phyloP scores from a whole-genome alignment of 306 rosid genomes.

The Malus sylvestris region DNA sequence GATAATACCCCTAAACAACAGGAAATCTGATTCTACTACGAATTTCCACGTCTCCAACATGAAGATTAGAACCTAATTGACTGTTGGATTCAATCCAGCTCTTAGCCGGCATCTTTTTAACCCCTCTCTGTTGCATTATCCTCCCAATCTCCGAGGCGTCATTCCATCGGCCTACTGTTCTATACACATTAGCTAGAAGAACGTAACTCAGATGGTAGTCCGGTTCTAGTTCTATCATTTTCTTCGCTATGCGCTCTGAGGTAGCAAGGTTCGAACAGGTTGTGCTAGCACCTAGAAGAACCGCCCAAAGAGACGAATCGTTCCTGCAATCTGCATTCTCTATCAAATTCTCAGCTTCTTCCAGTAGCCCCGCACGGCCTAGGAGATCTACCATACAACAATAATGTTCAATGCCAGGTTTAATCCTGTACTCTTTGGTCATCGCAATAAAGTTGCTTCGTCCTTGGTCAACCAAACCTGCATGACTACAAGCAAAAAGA shows the following conservation, averaged over 20 bases:
- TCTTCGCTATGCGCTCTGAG: conserved; percentile 79
- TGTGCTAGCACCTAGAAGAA: conserved; percentile 86
- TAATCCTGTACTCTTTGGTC: conserved; percentile 48
- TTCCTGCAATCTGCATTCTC: conserved; percentile 60
- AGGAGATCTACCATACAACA: conserved; percentile 81
- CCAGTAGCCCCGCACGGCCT: conserved; percentile 70
- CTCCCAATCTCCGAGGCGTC: conserved; percentile 61
- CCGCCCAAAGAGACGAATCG: conserved; percentile 66
- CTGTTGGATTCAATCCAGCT: conserved; percentile 68
- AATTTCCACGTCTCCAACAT: conserved; percentile 13
- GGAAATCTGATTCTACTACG: conserved; percentile 10
- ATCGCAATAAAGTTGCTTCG: conserved; percentile 46
- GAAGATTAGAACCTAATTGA: conserved; percentile 23
- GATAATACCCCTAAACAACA: conserved; percentile 14
- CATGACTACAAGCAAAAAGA: conserved; percentile 87
- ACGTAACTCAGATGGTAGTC: conserved; percentile 69
- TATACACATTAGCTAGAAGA: conserved; percentile 65
- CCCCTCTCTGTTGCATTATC: conserved; percentile 72
- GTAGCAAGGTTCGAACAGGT: conserved; percentile 41
- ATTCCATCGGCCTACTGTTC: conserved; percentile 74
- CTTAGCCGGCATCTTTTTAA: conserved; percentile 66
- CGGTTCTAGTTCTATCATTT: conserved; percentile 68
- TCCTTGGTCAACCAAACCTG: conserved; percentile 80
- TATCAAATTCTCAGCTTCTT: conserved; percentile 72
- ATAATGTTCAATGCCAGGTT: conserved; percentile 69